Evolutionary conservation across 139 green algal species (phyloP), one percentile per base, ranked within the genome.

Genomic region (Cymbomonas tetramitiformis): DNA sequence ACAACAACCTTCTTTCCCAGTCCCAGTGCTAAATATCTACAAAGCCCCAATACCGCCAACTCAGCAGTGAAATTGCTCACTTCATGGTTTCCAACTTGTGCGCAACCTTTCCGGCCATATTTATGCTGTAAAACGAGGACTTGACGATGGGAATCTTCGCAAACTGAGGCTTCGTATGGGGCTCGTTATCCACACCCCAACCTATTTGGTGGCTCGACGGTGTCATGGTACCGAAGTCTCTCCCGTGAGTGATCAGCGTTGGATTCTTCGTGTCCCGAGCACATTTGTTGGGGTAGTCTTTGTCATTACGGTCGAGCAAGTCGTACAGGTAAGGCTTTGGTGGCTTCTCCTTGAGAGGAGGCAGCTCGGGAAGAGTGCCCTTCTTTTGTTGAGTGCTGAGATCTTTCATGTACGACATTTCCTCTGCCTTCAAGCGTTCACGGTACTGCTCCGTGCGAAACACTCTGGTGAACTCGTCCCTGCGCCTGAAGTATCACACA

Each of bases 71-170:
- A n/a, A n/a, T n/a, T n/a, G n/a, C n/a, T n/a, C n/a, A n/a, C n/a
- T n/a, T n/a, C n/a, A n/a, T n/a, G n/a, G n/a, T n/a, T n/a, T n/a
- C n/a, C n/a, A n/a, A n/a, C n/a, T n/a, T n/a, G n/a, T n/a, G n/a
- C n/a, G n/a, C n/a, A n/a, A n/a, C n/a, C n/a, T n/a, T n/a, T n/a
- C n/a, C n/a, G n/a, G n/a, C n/a, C n/a, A n/a, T n/a, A n/a, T n/a
- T n/a, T n/a, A n/a, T n/a, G n/a, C n/a, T n/a, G 78, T 80, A 87
- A 51, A 87, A 87, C n/a, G 77, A 83, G 47, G 82, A 74, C n/a
- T 69, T 47, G 25, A 91, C 67, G 12, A 91, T 58, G 1, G 80
- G 80, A 66, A 80, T 79, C 32, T 68, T 65, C 1, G 74, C 82
- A 63, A 79, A 79, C 65, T 83, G 60, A 2, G 82, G 80, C 74